Evolutionary conservation across 768 basidiomycete genomes (phyloP), one percentile per base, ranked within the genome.

Genomic region (Amanita muscaria): DNA sequence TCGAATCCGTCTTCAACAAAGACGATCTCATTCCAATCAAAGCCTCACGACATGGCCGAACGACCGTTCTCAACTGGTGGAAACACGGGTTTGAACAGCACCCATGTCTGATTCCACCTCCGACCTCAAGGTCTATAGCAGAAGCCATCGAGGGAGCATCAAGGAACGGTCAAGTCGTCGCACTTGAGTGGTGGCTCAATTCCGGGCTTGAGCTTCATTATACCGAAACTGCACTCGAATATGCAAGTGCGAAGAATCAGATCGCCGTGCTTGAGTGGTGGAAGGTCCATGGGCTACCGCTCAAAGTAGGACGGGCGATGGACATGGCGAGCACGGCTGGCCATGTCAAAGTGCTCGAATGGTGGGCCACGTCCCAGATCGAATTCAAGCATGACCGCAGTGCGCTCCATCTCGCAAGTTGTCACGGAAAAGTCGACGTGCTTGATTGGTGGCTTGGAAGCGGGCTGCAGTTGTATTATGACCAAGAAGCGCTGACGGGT

Each of bases 221-320:
- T 56, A 83, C 87, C 30, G 86, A 88, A 52, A 77, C 78, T 8
- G 80, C 88, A 2, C 77, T 91, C 27, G 84, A 88, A 54, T 73
- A 78, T 49, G 88, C 88, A 4, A 86, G 83, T 46, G 72, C 83
- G 14, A 87, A 80, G 56, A 84, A 83, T 49, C 81, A 79, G 53
- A 67, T 88, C n/a, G 65, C 72, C 3, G 79, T 88, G 4, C 73
- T 91, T 33, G 80, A 84, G 27, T 91, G 88, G 88, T 91, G 88
- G 88, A 79, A 80, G 51, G 64, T 66, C 36, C 79, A 81, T 2
- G 65, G 68, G 3, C 64, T 88, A 24, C 73, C 77, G 9, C 76
- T 91, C 52, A 88, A 88, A 60, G 77, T 89, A 18, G 88, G 88
- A 2, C 79, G 85, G 30, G 83, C 80, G 16, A 84, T 91, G 77